Evolutionary conservation across 2,329 filamentous ascomycete species (phyloP), one percentile per base, ranked within the genome.

Genomic region (Leptographium radiaticola): DNA sequence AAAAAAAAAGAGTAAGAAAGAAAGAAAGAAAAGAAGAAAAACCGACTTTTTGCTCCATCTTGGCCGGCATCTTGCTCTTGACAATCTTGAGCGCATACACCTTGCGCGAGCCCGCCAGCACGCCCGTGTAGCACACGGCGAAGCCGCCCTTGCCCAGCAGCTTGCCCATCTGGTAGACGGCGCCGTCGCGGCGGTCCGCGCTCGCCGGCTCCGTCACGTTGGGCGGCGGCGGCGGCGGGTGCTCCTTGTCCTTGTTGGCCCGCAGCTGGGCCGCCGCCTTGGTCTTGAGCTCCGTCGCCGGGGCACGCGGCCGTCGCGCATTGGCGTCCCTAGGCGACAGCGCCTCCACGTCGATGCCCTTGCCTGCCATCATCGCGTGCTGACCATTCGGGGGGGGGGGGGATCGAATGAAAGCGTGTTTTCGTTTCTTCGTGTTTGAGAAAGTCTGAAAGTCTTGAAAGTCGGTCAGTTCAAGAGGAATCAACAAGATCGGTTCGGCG

Each of bases 61-160:
- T 90, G 56, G 80, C 72, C 9, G 85, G 84, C 86, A 90, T 90
- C 64, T 84, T 80, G 62, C 84, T 87, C 71, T 84, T 87, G 64
- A 91, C 87, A 64, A 91, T 88, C 72, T 91, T 91, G 62, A 91
- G 73, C 46, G 87, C 87, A 65, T 82, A 85, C 59, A 77, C 77
- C 63, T 84, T 81, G 62, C 78, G 84, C 7, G 79, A 80, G 12
- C 83, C 79, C 52, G 80, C 73, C 53, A 86, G 70, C 60, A 84
- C 80, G 49, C 83, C 86, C 61, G 83, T 80, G 64, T 90, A 86
- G 70, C 86, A 90, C 57, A 90, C 85, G 59, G 87, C 87, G 64
- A 91, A 91, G 11, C 87, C 87, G 48, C 87, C 87, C 68, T 88
- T 90, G 31, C 87, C 87, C 55, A 91, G 74, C 64, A 87, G 74